Conservation (phyloP, 2,329 filamentous ascomycete genomes). For the Orbilia blumenaviensis region DNA sequence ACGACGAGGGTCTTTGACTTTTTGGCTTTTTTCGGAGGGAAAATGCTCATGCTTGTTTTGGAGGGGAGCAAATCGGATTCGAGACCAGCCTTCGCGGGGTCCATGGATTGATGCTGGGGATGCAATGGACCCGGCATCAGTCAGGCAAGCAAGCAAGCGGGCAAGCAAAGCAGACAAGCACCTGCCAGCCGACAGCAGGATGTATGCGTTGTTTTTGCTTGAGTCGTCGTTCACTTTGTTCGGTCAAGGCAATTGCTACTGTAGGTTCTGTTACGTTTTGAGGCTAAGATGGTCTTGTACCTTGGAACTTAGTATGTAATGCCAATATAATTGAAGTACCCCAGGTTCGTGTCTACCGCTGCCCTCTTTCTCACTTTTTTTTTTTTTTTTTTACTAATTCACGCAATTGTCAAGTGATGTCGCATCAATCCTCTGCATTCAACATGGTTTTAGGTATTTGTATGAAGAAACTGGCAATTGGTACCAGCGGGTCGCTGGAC, state of each 20-base stretch:
- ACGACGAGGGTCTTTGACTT: background rate
- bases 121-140: slow-evolving; percentile 8
- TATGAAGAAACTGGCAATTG: too few relatives aligned
- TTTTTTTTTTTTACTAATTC: background rate
- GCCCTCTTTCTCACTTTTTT: too few relatives aligned
- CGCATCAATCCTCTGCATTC: background rate
- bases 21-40: background rate
- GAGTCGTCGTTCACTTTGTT: background rate
- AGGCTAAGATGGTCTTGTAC: background rate
- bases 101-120: slow-evolving; percentile 16
- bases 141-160: background rate
- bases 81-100: slow-evolving; percentile 14
- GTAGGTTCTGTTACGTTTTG: background rate
- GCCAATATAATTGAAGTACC: background rate
- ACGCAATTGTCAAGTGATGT: slow-evolving; percentile 16
- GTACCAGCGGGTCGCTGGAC: too few relatives aligned
- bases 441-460: background rate
- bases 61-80: slow-evolving; percentile 11
- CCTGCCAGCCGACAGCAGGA: background rate
- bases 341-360: too few relatives aligned
- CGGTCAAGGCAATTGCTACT: background rate
- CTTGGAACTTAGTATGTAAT: background rate
- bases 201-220: slow-evolving; percentile 40
- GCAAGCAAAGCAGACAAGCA: too few relatives aligned
- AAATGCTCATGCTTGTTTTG: background rate